phyloP scores from a whole-genome alignment of 768 basidiomycete genomes.

The Mrakia frigida region DNA sequence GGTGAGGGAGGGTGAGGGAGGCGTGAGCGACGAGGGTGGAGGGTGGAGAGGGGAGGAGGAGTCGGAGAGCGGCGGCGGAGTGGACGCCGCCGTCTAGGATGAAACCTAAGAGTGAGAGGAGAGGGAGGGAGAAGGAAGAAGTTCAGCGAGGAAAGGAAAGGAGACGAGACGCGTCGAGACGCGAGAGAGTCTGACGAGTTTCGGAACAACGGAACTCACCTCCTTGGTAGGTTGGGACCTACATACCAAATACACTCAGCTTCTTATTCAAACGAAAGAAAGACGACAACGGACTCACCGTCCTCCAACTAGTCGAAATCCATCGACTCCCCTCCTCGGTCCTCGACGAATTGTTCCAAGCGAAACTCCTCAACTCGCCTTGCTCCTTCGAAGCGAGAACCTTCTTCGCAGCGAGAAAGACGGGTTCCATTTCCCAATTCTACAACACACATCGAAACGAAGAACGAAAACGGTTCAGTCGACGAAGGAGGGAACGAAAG shows the following conservation, averaged over 20 bases:
- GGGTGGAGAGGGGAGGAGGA: conserved; percentile 52
- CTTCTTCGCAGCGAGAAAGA: conserved; percentile 35
- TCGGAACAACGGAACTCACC: conserved; percentile 46
- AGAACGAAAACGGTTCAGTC: conserved; percentile 20
- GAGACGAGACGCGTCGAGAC: neutral
- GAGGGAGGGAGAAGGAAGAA: neutral
- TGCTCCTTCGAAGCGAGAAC: conserved; percentile 58
- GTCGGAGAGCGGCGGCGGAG: conserved; percentile 46
- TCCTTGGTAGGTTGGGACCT: conserved; percentile 59
- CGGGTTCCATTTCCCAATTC: conserved; percentile 39
- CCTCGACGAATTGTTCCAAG: conserved; percentile 52
- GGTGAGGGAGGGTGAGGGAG: conserved; percentile 63
- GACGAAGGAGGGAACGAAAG: conserved; percentile 20
- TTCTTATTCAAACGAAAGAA: neutral
- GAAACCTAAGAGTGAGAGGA: conserved; percentile 46
- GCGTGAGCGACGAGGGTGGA: conserved; percentile 58
- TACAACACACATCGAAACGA: conserved; percentile 4
- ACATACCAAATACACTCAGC: neutral
- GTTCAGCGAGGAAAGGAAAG: neutral
- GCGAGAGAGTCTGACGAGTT: neutral
- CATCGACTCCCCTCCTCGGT: conserved; percentile 63
- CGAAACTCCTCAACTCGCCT: conserved; percentile 67
- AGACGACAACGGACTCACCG: conserved; percentile 42
- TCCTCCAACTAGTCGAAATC: conserved; percentile 79
- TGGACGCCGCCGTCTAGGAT: conserved; percentile 54